Base-by-base conservation (phyloP, 2,329 filamentous ascomycete genomes). In the Colletotrichum theobromicola region DNA sequence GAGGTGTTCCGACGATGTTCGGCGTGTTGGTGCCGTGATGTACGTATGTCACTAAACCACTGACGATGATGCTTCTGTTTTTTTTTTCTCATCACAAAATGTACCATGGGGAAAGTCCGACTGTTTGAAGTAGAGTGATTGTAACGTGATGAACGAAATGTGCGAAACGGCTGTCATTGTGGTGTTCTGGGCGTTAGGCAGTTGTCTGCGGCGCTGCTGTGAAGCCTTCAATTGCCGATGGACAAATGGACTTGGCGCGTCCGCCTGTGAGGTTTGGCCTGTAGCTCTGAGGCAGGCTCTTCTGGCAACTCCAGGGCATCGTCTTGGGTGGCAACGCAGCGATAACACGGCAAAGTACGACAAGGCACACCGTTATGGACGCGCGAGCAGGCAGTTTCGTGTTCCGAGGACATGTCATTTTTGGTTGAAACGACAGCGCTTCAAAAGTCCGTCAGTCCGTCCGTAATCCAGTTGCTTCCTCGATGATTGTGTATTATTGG, bases 1-100 rank as follows among this genome's bases (percentile, higher is more conserved):
- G 57, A 34, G 57, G 57, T 60, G 57, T n/a, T 60, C 57, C 57
- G 57, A 60, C 16, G 57, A 35, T 61, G 57, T 61, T 35, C 28
- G 57, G 16, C n/a, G 57, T 34, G 18, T 15, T 61, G 57, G 42
- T 50, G n/a, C 42, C n/a, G 42, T 50, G 42, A 50, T 50, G 42
- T 13, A 50, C 42, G 42, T 50, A 50, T 50, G n/a, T 50, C 42
- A 50, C 10, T 15, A 4, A 21, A 50, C 42, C 0, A 50, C 42
- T 4, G n/a, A 50, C n/a, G 10, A 50, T 50, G 6, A 50, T 50
- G n/a, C n/a, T n/a, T n/a, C n/a, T n/a, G n/a, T n/a, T n/a, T n/a
- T n/a, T n/a, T n/a, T 21, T 24, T 21, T 21, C 12, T 35, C 13
- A 21, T 24, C 5, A 1, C 21, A 0, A 50, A 13, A 2, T 50